Evolutionary conservation across 192 early-diverging fungal species (phyloP), one percentile per base, ranked within the genome.

Genomic region (Powellomyces hirtus): DNA sequence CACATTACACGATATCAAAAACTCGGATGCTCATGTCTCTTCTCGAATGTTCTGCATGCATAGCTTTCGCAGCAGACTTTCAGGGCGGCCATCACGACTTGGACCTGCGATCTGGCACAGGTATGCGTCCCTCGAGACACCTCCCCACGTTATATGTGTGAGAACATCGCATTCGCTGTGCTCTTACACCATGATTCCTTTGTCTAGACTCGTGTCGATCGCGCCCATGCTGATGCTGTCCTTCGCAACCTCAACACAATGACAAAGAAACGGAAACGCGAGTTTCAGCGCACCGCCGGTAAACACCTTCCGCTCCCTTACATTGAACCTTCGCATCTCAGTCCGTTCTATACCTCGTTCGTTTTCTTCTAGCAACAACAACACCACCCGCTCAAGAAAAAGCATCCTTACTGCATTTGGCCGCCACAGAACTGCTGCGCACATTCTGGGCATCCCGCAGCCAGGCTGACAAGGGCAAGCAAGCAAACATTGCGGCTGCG

Each of bases 201-300:
- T 18, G 8, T 18, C 18, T 42, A 70, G 68, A 38, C 64, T 8
- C 10, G 36, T 7, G 61, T 71, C 18, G 35, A 71, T 38, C 70
- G 49, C 33, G 18, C 31, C 4, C 10, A 45, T 11, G 71, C 63
- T 0, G 63, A 50, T 3, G 59, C 59, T 34, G 60, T 74, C 27
- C 42, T 56, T 7, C 18, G 27, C 0, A 10, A 66, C 0, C 49
- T 74, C 20, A 74, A 74, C 50, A 62, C 24, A 5, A 7, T 56
- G 31, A 62, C 66, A 27, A 8, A 42, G 8, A 55, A 51, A 29
- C 58, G 73, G 11, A 70, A 69, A 53, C 62, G 62, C 8, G 62
- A 64, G 1, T 51, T 51, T 46, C 62, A 64, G 30, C 40, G 46
- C 20, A 36, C 18, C 31, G 24, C 18, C 16, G 29, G 34, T 36